Evolutionary conservation across 2,329 filamentous ascomycete genomes (phyloP).

Genomic region (Colletotrichum viniferum): DNA sequence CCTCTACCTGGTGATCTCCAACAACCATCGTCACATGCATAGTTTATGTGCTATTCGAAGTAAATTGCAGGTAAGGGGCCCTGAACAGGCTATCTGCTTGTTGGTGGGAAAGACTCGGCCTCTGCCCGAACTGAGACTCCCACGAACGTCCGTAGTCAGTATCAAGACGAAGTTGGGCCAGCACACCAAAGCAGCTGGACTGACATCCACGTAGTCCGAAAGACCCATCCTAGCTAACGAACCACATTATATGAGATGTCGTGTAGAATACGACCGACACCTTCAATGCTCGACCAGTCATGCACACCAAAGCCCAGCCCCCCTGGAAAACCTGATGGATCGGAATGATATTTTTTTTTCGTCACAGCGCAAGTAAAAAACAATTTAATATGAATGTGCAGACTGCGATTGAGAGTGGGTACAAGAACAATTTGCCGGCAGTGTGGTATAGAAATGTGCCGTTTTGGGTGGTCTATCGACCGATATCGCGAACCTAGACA

Average conservation of each 20-base stretch:
- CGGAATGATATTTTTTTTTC: not conserved
- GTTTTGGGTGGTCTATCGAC: not conserved
- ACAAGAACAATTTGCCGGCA: not conserved
- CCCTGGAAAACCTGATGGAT: not conserved
- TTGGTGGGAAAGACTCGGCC: not conserved
- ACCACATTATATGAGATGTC: not conserved
- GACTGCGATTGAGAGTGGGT: not conserved
- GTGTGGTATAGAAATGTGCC: not conserved
- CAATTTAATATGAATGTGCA: not conserved
- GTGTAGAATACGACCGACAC: not conserved
- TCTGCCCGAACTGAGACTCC: not conserved
- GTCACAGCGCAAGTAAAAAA: not conserved
- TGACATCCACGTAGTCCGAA: not conserved
- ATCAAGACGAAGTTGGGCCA: not conserved
- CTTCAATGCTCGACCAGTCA: not conserved
- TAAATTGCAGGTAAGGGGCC: not conserved
- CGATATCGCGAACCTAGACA: not conserved
- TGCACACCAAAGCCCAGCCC: not conserved
- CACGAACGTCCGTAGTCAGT: not conserved
- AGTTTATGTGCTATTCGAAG: conserved; percentile 39
- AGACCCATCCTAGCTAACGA: not conserved
- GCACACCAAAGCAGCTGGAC: not conserved
- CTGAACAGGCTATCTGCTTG: not conserved
- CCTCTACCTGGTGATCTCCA: conserved; percentile 23
- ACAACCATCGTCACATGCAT: conserved; percentile 33